A percentile compares a stretch with the other conserved stretches of the same genome.
Conservation (phyloP, 78 protist species). For the Dictyostelium capitatum region DNA sequence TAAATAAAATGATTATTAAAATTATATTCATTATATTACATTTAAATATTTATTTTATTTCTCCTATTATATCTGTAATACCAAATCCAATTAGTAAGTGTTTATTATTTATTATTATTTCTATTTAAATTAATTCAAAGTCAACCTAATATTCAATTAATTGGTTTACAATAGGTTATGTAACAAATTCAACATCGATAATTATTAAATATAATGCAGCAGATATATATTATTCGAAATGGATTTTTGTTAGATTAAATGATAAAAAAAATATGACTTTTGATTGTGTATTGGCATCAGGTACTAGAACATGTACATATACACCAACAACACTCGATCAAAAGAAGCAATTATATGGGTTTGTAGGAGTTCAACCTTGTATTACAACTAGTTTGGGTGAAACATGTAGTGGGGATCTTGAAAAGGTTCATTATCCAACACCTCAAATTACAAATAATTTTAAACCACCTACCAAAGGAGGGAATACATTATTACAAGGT, state of each 20-base stretch:
- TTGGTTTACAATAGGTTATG: neutral
- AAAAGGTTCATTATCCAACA: neutral
- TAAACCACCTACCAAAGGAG: neutral
- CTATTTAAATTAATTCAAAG: no score
- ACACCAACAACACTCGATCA: neutral
- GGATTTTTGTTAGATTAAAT: neutral
- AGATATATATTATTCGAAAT: neutral
- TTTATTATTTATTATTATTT: no score
- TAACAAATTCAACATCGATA: neutral
- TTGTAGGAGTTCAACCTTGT: neutral
- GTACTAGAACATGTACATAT: neutral
- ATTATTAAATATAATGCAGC: neutral
- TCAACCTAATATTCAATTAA: no score
- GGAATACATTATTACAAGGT: neutral
- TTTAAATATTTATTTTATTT: no score
- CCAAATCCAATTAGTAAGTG: no score
- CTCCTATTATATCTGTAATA: no score
- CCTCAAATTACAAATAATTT: neutral
- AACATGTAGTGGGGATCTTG: neutral
- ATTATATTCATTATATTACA: no score
- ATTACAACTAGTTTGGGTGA: neutral
- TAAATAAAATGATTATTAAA: no score
- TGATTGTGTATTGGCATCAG: neutral
- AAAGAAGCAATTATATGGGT: neutral
- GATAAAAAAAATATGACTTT: neutral